Evolutionary conservation across 2,329 filamentous ascomycete genomes (phyloP), one percentile per base, ranked within the genome.

Genomic region (Fulvia fulva): DNA sequence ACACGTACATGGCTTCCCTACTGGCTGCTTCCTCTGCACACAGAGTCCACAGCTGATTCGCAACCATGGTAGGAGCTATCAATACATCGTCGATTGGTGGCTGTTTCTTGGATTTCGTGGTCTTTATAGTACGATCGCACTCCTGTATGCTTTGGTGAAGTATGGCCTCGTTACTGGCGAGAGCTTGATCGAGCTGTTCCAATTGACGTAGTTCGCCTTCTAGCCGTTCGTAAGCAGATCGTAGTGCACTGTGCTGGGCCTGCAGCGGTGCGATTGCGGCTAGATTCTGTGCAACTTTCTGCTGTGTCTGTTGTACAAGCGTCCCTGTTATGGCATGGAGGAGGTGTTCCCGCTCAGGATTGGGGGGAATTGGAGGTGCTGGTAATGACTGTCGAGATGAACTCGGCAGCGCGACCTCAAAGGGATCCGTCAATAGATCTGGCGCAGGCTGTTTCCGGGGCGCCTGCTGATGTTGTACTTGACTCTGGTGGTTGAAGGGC

Each of bases 321-420:
- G 86, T 84, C 56, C 82, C 79, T 34, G 87, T 91, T 28, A 97
- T 82, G 46, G 91, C 88, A 54, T 83, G 82, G 2, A 96, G 81
- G 16, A 97, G 83, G 21, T 89, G 87, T 73, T 97, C 91, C 72
- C 96, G 97, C 75, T 97, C 91, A 0, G 94, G 94, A 68, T 99
- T 99, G 0, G 91, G 92, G 0, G 94, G 93, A 30, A 97, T 91
- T 0, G 93, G 92, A 0, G 94, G 93, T 0, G 91, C 85, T 5
- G 87, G 81, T 7, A 85, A 71, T 22, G 81, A 76, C 26, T 67
- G 51, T 37, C 47, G 25, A 74, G 80, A 25, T 74, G 79, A n/a
- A 7, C 77, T 77, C 11, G 83, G 81, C 4, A 86, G 73, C 22
- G 83, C 78, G 5, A 85, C 76, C 59, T 86, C 82, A 56, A 87